Base-by-base conservation (phyloP, 2,329 filamentous ascomycete species). In the Dactylellina drechsleri region DNA sequence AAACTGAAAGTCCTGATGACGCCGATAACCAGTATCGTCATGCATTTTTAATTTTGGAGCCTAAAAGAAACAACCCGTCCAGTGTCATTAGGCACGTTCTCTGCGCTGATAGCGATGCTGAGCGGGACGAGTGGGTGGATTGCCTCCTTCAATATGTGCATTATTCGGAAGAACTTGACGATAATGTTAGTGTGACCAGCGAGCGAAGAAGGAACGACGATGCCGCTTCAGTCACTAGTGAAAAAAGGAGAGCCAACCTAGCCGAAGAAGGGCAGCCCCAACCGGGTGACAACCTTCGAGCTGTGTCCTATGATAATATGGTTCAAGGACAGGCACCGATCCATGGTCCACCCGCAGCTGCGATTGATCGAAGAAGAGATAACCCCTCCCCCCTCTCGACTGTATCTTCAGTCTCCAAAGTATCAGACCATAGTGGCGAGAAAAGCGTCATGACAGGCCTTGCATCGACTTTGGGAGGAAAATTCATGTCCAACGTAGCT, bases 1-100 rank as follows among this genome's bases (percentile, higher is more conserved):
- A 52, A 45, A 7, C 57, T 3, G 86, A 83, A 79, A 82, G 82
- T 66, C 85, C 88, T 16, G 92, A 96, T 52, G 93, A 97, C 65
- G 84, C 88, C 56, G 95, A 98, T 74, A 96, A 96, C 80, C 92
- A 98, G 81, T 99, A 97, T 81, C 91, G 95, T 4, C 95, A 99
- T 83, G 95, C 95, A 0, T 99, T 99, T 83, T 85, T 98, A 53
- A 91, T 99, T 64, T 82, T 98, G 61, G 95, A 99, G 80, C 94
- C 94, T 0, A 99, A 99, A 84, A 92, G 93, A 82, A 98, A 97
- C 82, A 95, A 99, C 80, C 93, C 93, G 0, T 89, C 86, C 20
- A 93, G 91, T 78, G 87, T 94, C 62, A 92, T 97, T 23, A 92
- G 94, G 77, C 95, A 99, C 81, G 93, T 99, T 0, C 85, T 99